phyloP scores from a whole-genome alignment of 495 filamentous ascomycete species.

The Trypethelium eluteriae region DNA sequence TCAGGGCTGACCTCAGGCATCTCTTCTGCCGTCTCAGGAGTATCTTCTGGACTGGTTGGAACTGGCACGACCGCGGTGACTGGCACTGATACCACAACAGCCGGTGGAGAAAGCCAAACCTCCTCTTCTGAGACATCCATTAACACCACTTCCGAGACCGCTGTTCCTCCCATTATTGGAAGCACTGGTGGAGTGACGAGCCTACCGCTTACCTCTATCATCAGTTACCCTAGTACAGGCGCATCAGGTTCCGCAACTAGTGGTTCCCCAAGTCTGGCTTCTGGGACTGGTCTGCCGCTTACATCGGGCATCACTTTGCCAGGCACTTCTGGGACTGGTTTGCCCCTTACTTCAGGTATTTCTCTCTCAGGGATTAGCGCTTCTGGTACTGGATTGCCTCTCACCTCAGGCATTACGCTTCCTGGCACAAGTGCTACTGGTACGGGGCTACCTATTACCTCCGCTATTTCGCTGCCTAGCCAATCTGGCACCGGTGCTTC shows the following conservation, averaged over 20 bases:
- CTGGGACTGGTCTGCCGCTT: background rate
- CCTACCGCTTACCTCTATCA: background rate
- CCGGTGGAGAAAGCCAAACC: background rate
- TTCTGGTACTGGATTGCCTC: background rate
- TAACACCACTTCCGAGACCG: background rate
- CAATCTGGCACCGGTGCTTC: background rate
- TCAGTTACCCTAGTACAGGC: background rate
- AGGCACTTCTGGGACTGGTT: background rate
- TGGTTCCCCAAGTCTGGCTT: background rate
- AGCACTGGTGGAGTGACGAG: background rate
- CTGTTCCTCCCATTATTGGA: background rate
- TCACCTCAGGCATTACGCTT: background rate
- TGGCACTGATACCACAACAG: background rate
- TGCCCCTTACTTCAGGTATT: background rate
- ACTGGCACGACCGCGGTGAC: background rate
- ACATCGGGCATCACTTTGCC: background rate
- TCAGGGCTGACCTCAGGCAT: constrained; percentile 22
- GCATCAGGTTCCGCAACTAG: constrained; percentile 1
- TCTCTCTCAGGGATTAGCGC: background rate
- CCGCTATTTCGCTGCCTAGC: background rate
- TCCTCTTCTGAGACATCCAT: background rate
- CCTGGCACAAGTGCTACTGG: background rate
- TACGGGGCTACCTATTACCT: background rate
- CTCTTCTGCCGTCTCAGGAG: constrained; percentile 18
- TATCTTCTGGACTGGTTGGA: constrained; percentile 11